Evolutionary conservation across 176 grass and related monocot species (phyloP).

Genomic region (Triticum monococcum): DNA sequence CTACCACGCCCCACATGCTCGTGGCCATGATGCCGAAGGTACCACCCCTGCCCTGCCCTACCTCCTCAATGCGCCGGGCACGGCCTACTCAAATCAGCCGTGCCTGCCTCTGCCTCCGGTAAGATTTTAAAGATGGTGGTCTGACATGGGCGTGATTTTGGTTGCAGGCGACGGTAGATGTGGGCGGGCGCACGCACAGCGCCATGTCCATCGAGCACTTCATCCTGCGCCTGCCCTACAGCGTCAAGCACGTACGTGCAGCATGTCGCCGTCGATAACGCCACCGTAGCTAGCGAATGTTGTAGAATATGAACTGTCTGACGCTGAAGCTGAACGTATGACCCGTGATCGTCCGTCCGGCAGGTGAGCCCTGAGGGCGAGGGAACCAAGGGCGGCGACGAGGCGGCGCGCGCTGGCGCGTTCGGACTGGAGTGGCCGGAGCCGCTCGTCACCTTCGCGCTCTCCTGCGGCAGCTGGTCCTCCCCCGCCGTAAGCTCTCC

Average conservation of each 20-base stretch:
- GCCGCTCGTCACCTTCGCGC: slow-evolving; percentile 86
- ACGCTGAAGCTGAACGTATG: neutral
- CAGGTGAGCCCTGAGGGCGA: slow-evolving; percentile 41
- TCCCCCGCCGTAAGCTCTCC: slow-evolving; percentile 77
- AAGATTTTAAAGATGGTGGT: neutral
- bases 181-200: slow-evolving; percentile 73
- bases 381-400: slow-evolving; percentile 34
- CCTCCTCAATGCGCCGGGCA: neutral
- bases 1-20: slow-evolving; percentile 70
- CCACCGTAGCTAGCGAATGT: neutral
- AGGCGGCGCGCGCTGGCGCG: slow-evolving; percentile 30
- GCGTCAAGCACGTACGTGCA: slow-evolving; percentile 62
- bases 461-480: slow-evolving; percentile 95
- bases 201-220: slow-evolving; percentile 98
- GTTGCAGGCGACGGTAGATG: slow-evolving; percentile 72
- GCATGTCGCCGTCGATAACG: neutral
- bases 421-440: slow-evolving; percentile 95
- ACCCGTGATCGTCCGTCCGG: neutral
- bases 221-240: slow-evolving; percentile 78
- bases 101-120: neutral
- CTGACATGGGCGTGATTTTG: neutral
- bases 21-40: slow-evolving; percentile 95
- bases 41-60: neutral
- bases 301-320: neutral
- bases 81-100: neutral